Percentiles rank a stretch among this genome's conserved stretches.
These are phyloP conservation scores for Aureoboletus auriporus DNA, from an alignment of 768 basidiomycete species.

Conservation along the genomic window DNA sequence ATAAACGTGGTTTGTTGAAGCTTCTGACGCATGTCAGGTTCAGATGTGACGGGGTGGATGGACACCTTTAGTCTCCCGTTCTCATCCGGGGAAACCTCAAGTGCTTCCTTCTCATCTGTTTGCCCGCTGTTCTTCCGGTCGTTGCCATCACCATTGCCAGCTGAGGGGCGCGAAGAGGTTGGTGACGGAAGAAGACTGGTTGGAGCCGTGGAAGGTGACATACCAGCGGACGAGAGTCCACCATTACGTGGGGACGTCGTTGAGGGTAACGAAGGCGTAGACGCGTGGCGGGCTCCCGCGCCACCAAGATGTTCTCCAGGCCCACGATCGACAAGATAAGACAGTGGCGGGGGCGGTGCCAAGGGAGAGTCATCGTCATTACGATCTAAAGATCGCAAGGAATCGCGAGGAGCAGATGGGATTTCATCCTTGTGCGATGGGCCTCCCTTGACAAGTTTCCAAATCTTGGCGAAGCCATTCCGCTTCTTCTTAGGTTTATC, in stretches of 20 bases:
- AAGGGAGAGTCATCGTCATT: constrained; percentile 71
- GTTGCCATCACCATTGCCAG: constrained; percentile 51
- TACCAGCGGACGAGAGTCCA: constrained; percentile 51
- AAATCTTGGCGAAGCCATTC: constrained; percentile 74
- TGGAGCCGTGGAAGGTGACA: constrained; percentile 72
- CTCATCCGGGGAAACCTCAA: constrained; percentile 26
- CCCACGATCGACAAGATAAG: constrained; percentile 69
- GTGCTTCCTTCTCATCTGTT: constrained; percentile 42
- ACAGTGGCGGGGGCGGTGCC: constrained; percentile 87
- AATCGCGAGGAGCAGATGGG: constrained; percentile 25
- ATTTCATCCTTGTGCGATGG: constrained; percentile 40
- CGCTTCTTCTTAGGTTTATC: constrained; percentile 73
- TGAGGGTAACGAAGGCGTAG: constrained; percentile 67
- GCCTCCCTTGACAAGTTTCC: constrained; percentile 67
- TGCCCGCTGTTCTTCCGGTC: constrained; percentile 38
- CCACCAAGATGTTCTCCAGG: constrained; percentile 49
- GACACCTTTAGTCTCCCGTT: constrained; percentile 35
- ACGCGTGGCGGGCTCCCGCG: constrained; percentile 49
- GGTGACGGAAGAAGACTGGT: constrained; percentile 75
- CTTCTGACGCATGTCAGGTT: constrained; percentile 57
- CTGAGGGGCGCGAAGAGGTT: constrained; percentile 64
- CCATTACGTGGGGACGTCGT: constrained; percentile 52
- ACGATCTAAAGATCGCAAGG: constrained; percentile 37
- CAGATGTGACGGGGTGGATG: constrained; percentile 54
- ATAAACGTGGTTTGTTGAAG: constrained; percentile 34